A percentile compares a stretch with the other conserved stretches of the same genome.
phyloP scores from a whole-genome alignment of 768 basidiomycete genomes.

The Tylopilus vinaceipallidus region DNA sequence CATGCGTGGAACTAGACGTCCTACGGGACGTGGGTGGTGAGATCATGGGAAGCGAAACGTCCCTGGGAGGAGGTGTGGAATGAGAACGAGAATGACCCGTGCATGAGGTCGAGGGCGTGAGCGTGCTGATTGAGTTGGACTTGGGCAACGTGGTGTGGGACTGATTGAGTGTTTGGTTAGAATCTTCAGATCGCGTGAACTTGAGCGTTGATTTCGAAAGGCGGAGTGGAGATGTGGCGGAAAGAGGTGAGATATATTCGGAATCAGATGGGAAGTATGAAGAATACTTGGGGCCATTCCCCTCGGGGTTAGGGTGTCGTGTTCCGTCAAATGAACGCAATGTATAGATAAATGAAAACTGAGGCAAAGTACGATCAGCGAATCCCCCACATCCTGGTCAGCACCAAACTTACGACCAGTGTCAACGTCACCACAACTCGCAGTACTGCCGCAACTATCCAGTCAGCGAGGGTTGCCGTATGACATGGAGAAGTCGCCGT shows the following conservation, averaged over 20 bases:
- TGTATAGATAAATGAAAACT: slow-evolving; percentile 25
- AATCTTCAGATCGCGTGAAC: slow-evolving; percentile 19
- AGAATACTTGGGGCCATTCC: slow-evolving; percentile 9
- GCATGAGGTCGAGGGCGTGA: slow-evolving; percentile 26
- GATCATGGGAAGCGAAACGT: slow-evolving; percentile 9
- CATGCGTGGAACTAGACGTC: slow-evolving; percentile 5
- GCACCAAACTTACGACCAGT: too few relatives aligned
- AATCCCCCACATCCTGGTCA: background rate
- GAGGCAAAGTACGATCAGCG: slow-evolving; percentile 7
- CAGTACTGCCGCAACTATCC: slow-evolving; percentile 52
- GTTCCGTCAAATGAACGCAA: slow-evolving; percentile 14
- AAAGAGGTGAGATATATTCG: slow-evolving; percentile 19
- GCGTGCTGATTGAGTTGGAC: slow-evolving; percentile 27
- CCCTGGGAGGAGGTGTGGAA: slow-evolving; percentile 12
- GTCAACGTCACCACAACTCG: slow-evolving; percentile 53
- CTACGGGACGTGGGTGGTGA: slow-evolving; percentile 20
- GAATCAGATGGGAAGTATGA: slow-evolving; percentile 22
- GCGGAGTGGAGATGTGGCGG: slow-evolving; percentile 8
- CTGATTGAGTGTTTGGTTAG: slow-evolving; percentile 16
- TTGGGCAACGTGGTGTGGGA: slow-evolving; percentile 25
- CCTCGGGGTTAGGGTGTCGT: slow-evolving; percentile 18
- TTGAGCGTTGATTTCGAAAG: slow-evolving; percentile 13
- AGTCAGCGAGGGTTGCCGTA: slow-evolving; percentile 41
- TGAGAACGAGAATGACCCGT: slow-evolving; percentile 24
- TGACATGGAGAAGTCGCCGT: slow-evolving; percentile 18